Evolutionary conservation across 2,329 filamentous ascomycete genomes (phyloP).

Genomic region (Aspergillus floridensis): DNA sequence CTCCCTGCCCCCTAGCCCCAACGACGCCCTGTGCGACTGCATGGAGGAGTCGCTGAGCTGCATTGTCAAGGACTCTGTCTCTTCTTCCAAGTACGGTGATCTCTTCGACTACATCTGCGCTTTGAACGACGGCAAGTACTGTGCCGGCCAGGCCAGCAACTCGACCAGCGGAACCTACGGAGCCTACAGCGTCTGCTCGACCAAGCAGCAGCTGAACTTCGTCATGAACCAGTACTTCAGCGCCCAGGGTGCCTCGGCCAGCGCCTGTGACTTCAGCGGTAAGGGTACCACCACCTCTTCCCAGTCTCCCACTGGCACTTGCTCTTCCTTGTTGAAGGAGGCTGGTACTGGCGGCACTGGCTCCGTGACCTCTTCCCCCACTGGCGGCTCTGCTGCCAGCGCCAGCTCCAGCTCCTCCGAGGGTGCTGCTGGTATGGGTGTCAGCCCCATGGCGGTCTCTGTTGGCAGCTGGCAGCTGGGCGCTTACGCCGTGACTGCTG

Average conservation of each 20-base stretch:
- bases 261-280: slow-evolving; percentile 48
- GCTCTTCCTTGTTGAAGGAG: slow-evolving; percentile 36
- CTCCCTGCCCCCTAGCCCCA: slow-evolving; percentile 76
- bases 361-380: slow-evolving; percentile 37
- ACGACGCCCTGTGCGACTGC: slow-evolving; percentile 77
- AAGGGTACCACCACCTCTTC: slow-evolving; percentile 37
- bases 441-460: slow-evolving; percentile 35
- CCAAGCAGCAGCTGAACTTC: slow-evolving; percentile 46
- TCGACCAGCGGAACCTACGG: slow-evolving; percentile 44
- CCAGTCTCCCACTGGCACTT: slow-evolving; percentile 31
- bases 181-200: slow-evolving; percentile 49
- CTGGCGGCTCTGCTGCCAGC: slow-evolving; percentile 22
- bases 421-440: slow-evolving; percentile 31
- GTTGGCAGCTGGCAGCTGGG: slow-evolving; percentile 43
- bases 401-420: slow-evolving; percentile 24
- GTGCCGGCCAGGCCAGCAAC: slow-evolving; percentile 42
- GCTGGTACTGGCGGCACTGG: slow-evolving; percentile 43
- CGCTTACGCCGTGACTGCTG: slow-evolving; percentile 44
- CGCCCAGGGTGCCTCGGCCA: slow-evolving; percentile 29
- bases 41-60: slow-evolving; percentile 76
- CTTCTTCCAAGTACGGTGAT: slow-evolving; percentile 54
- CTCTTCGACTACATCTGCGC: slow-evolving; percentile 62
- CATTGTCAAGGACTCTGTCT: slow-evolving; percentile 57
- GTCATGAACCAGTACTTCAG: slow-evolving; percentile 49
- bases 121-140: slow-evolving; percentile 27